Evolutionary conservation across 192 early-diverging fungal genomes (phyloP).

Genomic region (Entomortierella parvispora): DNA sequence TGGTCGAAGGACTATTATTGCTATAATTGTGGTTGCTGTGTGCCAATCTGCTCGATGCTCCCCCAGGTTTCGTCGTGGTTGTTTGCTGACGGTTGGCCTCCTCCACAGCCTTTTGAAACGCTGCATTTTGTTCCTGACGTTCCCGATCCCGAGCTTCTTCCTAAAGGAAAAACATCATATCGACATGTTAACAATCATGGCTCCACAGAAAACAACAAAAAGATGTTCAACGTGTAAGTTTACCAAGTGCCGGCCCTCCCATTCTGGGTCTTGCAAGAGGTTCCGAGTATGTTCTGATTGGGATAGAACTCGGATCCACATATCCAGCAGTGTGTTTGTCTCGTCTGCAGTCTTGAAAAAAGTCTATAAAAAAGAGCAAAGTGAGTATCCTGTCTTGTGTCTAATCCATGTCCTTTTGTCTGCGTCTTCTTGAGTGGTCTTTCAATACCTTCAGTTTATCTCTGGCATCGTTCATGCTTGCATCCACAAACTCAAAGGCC

Average conservation of each 20-base stretch:
- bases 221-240: too few relatives aligned
- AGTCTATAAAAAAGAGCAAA: slow-evolving; percentile 18
- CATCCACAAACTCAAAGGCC: slow-evolving; percentile 33
- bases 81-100: slow-evolving; percentile 21
- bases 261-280: slow-evolving; percentile 45
- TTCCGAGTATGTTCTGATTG: slow-evolving; percentile 50
- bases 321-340: slow-evolving; percentile 53
- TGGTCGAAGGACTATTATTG: not conserved
- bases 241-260: slow-evolving; percentile 46
- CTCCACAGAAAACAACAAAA: not conserved
- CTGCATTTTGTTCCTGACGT: slow-evolving; percentile 36
- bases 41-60: not conserved
- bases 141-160: slow-evolving; percentile 41
- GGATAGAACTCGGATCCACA: slow-evolving; percentile 55
- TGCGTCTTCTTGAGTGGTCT: too few relatives aligned
- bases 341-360: slow-evolving; percentile 52
- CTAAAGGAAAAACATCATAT: not conserved
- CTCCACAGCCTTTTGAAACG: slow-evolving; percentile 37
- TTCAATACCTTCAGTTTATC: slow-evolving; percentile 39
- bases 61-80: not conserved
- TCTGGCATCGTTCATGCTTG: slow-evolving; percentile 33
- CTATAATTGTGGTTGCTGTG: not conserved
- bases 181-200: not conserved
- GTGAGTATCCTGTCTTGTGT: not conserved
- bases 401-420: not conserved